phyloP scores from a whole-genome alignment of 345 rosid species.

The Physaria fendleri region DNA sequence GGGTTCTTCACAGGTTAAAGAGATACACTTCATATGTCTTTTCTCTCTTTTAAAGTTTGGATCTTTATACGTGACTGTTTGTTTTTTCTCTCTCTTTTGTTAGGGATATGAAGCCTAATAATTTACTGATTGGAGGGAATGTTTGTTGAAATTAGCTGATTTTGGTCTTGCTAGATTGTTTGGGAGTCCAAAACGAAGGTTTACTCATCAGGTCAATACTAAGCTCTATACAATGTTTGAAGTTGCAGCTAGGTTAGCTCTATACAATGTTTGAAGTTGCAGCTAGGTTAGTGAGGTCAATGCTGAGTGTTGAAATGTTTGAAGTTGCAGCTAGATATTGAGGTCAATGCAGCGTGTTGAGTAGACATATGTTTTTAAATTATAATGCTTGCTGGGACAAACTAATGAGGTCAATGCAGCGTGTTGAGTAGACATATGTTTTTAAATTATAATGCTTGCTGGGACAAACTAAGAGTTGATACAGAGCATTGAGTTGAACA shows the following conservation, averaged over 20 bases:
- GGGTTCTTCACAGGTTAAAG: conserved; percentile 50
- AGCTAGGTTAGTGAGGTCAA: too few species aligned
- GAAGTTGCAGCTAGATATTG: too few species aligned
- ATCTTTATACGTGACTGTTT: neutral
- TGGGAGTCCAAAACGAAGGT: conserved; percentile 60
- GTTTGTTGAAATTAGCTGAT: conserved; percentile 51
- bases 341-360: too few species aligned
- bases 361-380: too few species aligned
- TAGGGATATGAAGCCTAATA: conserved; percentile 67
- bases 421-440: too few species aligned
- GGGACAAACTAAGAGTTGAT: neutral
- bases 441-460: too few species aligned
- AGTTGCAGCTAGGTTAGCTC: neutral
- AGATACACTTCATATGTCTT: neutral
- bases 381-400: too few species aligned
- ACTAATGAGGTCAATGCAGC: too few species aligned
- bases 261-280: too few species aligned
- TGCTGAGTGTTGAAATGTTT: too few species aligned
- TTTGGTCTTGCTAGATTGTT: conserved; percentile 53
- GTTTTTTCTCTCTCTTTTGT: neutral
- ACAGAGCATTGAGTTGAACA: neutral
- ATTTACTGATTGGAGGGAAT: conserved; percentile 48
- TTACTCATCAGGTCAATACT: conserved; percentile 47
- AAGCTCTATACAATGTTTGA: neutral
- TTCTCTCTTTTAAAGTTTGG: neutral